Evolutionary conservation across 2,329 filamentous ascomycete species (phyloP).

Genomic region (Pseudogymnoascus sp.): DNA sequence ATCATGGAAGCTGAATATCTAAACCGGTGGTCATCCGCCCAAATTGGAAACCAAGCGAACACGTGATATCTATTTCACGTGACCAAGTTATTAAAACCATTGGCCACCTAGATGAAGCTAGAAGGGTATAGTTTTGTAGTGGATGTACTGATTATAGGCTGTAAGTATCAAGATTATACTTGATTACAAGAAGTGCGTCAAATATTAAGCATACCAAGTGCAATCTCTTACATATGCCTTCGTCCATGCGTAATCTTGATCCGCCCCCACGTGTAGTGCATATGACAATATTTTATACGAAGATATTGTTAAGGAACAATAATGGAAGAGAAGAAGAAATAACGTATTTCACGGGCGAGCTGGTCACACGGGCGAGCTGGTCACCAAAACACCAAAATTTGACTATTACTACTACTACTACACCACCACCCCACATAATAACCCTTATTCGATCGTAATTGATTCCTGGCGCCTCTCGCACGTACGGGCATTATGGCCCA

Average conservation of each 20-base stretch:
- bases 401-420: too few species aligned
- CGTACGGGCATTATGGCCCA: too few species aligned
- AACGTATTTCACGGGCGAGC: too few species aligned
- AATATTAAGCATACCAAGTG: not conserved
- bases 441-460: too few species aligned
- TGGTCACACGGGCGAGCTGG: too few species aligned
- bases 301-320: not conserved
- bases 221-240: not conserved
- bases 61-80: not conserved
- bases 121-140: not conserved
- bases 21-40: not conserved
- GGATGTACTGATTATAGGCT: too few species aligned
- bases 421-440: too few species aligned
- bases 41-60: conserved; percentile 1
- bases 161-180: not conserved
- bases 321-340: not conserved
- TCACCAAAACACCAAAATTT: too few species aligned
- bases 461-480: too few species aligned
- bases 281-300: not conserved
- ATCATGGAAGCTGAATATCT: not conserved
- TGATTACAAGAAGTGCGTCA: not conserved
- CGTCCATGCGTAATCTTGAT: not conserved
- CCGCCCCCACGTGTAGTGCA: not conserved
- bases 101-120: not conserved
- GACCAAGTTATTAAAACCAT: not conserved